Evolutionary conservation across 495 filamentous ascomycete genomes (phyloP).

Genomic region (Podospora tetraspora): DNA sequence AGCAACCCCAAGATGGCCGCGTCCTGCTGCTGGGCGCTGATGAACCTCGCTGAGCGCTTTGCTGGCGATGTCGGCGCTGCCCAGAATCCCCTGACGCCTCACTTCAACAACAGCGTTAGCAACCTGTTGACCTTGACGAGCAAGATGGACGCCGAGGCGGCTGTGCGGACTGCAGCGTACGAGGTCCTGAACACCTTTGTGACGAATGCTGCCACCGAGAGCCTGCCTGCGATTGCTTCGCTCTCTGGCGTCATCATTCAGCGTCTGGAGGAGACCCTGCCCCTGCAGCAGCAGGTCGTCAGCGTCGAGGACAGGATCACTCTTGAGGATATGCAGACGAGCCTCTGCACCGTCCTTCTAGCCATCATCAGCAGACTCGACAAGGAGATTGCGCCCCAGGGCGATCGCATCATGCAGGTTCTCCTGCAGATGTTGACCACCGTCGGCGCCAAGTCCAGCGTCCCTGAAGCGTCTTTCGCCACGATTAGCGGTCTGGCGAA

Average conservation of each 20-base stretch:
- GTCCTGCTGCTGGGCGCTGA: slow-evolving; percentile 97
- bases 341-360: slow-evolving; percentile 81
- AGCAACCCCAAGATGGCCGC: slow-evolving; percentile 95
- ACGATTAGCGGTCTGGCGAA: slow-evolving; percentile 80
- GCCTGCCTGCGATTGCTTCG: slow-evolving; percentile 69
- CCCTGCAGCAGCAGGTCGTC: slow-evolving; percentile 89
- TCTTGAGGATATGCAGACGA: slow-evolving; percentile 96
- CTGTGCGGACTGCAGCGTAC: slow-evolving; percentile 96
- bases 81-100: slow-evolving; percentile 78
- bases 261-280: slow-evolving; percentile 82
- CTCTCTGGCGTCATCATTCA: slow-evolving; percentile 80
- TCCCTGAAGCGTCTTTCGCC: slow-evolving; percentile 89
- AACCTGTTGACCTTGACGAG: slow-evolving; percentile 82
- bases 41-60: slow-evolving; percentile 96
- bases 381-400: slow-evolving; percentile 82
- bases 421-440: slow-evolving; percentile 73
- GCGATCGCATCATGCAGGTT: slow-evolving; percentile 87
- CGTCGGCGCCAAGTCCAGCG: slow-evolving; percentile 81
- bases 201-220: slow-evolving; percentile 80
- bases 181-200: slow-evolving; percentile 95
- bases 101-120: slow-evolving; percentile 88
- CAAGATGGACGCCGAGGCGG: slow-evolving; percentile 74
- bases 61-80: slow-evolving; percentile 69
- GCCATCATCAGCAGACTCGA: slow-evolving; percentile 90
- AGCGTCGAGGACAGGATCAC: slow-evolving; percentile 93